phyloP scores from a whole-genome alignment of 2,329 filamentous ascomycete genomes.

The Botrytis fabae region DNA sequence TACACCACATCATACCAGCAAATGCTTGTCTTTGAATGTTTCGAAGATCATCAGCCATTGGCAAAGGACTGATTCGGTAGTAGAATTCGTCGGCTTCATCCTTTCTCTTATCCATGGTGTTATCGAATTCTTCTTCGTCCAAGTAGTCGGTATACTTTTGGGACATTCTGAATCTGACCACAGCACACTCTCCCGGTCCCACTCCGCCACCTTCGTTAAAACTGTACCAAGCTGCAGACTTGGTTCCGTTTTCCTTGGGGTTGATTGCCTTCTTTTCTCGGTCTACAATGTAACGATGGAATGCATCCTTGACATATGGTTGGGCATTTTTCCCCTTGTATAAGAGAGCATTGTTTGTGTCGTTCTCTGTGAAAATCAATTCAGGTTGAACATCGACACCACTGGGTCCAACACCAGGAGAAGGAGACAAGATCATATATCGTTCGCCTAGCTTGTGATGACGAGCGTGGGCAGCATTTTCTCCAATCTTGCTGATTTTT shows the following conservation, averaged over 20 bases:
- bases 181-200: constrained; percentile 85
- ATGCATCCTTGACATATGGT: constrained; percentile 91
- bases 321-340: constrained; percentile 78
- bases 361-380: constrained; percentile 91
- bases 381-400: constrained; percentile 82
- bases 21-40: constrained; percentile 96
- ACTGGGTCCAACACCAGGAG: constrained; percentile 76
- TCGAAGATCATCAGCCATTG: constrained; percentile 88
- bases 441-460: constrained; percentile 81
- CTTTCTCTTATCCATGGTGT: constrained; percentile 80
- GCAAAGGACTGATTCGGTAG: constrained; percentile 86
- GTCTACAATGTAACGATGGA: constrained; percentile 84
- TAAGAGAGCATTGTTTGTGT: constrained; percentile 79
- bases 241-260: constrained; percentile 77
- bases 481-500: constrained; percentile 64
- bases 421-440: constrained; percentile 83
- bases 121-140: constrained; percentile 90
- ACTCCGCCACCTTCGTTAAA: constrained; percentile 91
- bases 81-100: constrained; percentile 97
- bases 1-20: constrained; percentile 97
- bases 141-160: constrained; percentile 74
- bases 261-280: constrained; percentile 80
- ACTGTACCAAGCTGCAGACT: constrained; percentile 85
- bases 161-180: constrained; percentile 88
- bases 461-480: constrained; percentile 71